phyloP scores from a whole-genome alignment of 805 yeast genomes.

The Suhomyces sp. region DNA sequence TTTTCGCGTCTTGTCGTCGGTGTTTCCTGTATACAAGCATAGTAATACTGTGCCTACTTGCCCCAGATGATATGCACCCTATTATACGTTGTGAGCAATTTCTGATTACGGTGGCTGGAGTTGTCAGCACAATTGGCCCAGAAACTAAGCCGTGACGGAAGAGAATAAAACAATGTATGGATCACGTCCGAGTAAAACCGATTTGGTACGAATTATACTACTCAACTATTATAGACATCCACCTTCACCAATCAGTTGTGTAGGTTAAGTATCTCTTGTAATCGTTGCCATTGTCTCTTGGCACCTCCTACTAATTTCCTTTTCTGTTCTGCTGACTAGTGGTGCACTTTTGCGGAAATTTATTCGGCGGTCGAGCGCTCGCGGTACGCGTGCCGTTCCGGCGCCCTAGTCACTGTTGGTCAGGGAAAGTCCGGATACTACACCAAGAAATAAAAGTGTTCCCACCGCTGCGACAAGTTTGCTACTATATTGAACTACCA shows the following conservation, averaged over 20 bases:
- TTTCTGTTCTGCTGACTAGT: not conserved
- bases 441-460: not conserved
- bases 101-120: not conserved
- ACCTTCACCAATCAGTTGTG: too few relatives aligned
- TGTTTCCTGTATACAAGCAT: slow-evolving; percentile 18
- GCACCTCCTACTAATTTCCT: not conserved
- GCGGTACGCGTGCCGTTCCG: not conserved
- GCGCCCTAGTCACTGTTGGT: not conserved
- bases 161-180: not conserved
- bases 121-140: not conserved
- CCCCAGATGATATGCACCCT: slow-evolving; percentile 77
- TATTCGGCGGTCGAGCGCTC: not conserved
- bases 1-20: not conserved
- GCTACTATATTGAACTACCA: not conserved
- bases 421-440: not conserved
- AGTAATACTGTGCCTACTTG: slow-evolving; percentile 56
- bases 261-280: too few relatives aligned
- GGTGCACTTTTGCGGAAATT: not conserved
- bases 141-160: not conserved
- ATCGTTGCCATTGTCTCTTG: not conserved
- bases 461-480: not conserved
- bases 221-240: too few relatives aligned
- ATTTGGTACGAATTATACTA: not conserved
- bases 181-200: not conserved
- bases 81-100: slow-evolving; percentile 32